Evolutionary conservation across 108 stramenopile species (phyloP).

Genomic region (Poteriospumella lacustris): DNA sequence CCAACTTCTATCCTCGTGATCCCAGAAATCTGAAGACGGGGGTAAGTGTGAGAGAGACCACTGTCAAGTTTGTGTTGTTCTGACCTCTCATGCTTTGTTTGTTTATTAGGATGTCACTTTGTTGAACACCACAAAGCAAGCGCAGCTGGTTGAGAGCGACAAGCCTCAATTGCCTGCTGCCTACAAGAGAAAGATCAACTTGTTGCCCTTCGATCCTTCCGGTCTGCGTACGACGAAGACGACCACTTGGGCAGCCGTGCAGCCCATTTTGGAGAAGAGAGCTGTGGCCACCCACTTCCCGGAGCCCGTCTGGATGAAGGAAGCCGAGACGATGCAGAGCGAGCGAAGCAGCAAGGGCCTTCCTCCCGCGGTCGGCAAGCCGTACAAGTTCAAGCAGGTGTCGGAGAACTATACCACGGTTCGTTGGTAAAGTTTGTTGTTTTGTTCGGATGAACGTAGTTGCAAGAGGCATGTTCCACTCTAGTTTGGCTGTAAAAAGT

Average conservation of each 20-base stretch:
- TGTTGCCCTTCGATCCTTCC: neutral
- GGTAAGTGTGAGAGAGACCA: neutral
- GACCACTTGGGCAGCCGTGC: slow-evolving; percentile 1
- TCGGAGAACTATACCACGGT: no score
- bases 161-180: neutral
- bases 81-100: neutral
- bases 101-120: neutral
- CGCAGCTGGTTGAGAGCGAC: neutral
- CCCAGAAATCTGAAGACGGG: neutral
- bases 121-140: neutral
- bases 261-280: neutral
- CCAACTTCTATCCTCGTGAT: neutral
- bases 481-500: no score
- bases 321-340: neutral
- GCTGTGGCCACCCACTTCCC: neutral
- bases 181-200: neutral
- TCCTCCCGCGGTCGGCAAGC: no score
- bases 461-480: no score
- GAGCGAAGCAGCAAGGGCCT: neutral
- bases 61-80: neutral
- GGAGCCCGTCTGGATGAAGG: neutral
- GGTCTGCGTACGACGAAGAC: slow-evolving; percentile 15
- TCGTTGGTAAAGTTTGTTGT: no score
- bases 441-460: no score
- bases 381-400: no score